Evolutionary conservation across 106 monocot genomes (phyloP), one percentile per base, ranked within the genome.

Genomic region (Gastrodia elata): DNA sequence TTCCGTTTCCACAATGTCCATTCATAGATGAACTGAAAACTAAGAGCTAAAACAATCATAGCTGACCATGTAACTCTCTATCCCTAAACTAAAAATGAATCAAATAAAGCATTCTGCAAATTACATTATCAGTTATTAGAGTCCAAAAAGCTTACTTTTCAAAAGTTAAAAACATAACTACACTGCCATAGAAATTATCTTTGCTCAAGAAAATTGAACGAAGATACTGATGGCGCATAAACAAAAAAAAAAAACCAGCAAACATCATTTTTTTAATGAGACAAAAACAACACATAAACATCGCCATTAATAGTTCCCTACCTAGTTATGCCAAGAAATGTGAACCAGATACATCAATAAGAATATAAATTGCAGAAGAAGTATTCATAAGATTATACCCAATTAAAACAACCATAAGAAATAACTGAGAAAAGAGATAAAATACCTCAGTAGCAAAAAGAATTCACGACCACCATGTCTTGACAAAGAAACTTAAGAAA

Each of bases 21-120:
- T 78, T 74, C 48, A 25, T 36, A 20, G 69, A 76, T 80, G 78
- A 75, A 83, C 38, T 37, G 49, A 80, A 11, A 20, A n/a, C 41
- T 71, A 1, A 70, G 35, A 59, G 39, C 36, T 16, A 20, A 18
- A 73, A 73, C 28, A 32, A 32, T 61, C 30, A 61, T 61, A 61
- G 3, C 61, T 61, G 13, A 61, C 2, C 61, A 61, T 61, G 22
- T 28, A 61, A 61, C 61, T 61, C 32, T 6, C 61, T 30, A 32
- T 61, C 32, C 14, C 61, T 30, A 32, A 30, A 32, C 61, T 61
- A 61, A 61, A 33, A 32, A 61, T 61, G 61, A 13, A 61, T 27
- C 9, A 61, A 61, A n/a, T 61, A 61, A 61, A 61, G 32, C 30
- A 61, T 14, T 61, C 61, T 11, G 22, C 32, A n/a, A 61, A 61